These are phyloP conservation scores for Gossypium davidsonii DNA, from an alignment of 441 rosid species.

Conservation along the genomic window DNA sequence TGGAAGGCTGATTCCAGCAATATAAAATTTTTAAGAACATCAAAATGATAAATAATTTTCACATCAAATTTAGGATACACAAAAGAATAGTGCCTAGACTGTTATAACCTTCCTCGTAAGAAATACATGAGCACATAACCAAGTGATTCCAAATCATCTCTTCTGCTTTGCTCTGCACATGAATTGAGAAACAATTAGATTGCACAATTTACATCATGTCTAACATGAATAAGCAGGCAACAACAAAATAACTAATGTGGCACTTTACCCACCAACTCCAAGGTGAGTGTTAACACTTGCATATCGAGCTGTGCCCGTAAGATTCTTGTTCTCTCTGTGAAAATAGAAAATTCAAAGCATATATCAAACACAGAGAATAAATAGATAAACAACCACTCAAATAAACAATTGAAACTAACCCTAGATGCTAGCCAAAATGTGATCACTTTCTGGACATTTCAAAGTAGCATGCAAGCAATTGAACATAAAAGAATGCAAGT, in stretches of 20 bases:
- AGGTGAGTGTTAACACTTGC: slow-evolving; percentile 78
- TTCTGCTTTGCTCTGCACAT: slow-evolving; percentile 16
- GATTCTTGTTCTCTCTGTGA: slow-evolving; percentile 61
- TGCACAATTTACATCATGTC: background rate
- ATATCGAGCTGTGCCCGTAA: slow-evolving; percentile 74
- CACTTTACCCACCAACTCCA: slow-evolving; percentile 53
- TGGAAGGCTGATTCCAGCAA: slow-evolving; percentile 48
- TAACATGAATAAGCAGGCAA: background rate
- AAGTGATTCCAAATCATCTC: slow-evolving; percentile 19
- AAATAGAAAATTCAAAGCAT: background rate
- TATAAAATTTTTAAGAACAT: slow-evolving; percentile 1
- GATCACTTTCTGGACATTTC: background rate
- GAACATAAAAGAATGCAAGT: background rate
- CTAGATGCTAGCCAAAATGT: background rate
- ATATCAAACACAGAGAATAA: background rate
- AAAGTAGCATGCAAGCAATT: background rate
- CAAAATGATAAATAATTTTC: background rate
- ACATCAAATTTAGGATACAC: background rate
- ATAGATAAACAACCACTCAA: slow-evolving; percentile 7
- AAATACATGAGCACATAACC: slow-evolving; percentile 21
- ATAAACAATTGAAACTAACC: background rate
- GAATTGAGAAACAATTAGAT: slow-evolving; percentile 2
- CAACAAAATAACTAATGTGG: slow-evolving; percentile 5
- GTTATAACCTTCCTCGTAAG: slow-evolving; percentile 17
- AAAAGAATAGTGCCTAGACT: background rate